These are phyloP conservation scores for Alternaria ventricosa DNA, from an alignment of 2,329 filamentous ascomycete genomes.

Conservation along the genomic window DNA sequence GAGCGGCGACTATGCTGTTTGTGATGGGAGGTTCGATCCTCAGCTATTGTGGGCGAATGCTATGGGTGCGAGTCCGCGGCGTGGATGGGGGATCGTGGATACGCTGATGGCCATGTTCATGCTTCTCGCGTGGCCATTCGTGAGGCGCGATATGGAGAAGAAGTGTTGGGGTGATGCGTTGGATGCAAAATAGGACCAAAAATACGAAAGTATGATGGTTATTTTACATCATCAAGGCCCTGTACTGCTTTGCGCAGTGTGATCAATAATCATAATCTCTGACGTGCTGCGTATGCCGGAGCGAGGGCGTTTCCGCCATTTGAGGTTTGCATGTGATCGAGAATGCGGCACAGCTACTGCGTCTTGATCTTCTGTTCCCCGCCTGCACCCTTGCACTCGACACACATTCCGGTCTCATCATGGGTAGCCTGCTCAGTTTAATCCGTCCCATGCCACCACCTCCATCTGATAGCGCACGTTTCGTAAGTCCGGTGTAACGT, in stretches of 20 bases:
- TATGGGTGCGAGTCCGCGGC: slow-evolving; percentile 25
- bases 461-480: background rate
- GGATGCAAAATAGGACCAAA: background rate
- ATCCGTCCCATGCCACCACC: background rate
- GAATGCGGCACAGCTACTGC: background rate
- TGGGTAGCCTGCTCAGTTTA: background rate
- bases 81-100: slow-evolving; percentile 4
- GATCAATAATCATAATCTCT: background rate
- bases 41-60: slow-evolving; percentile 28
- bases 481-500: background rate
- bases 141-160: background rate
- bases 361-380: background rate
- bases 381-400: background rate
- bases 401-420: background rate
- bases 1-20: slow-evolving; percentile 33
- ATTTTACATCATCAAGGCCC: background rate
- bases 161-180: background rate
- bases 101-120: slow-evolving; percentile 5
- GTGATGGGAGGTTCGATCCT: slow-evolving; percentile 20
- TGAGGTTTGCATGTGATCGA: background rate
- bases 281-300: background rate
- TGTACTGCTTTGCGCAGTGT: background rate
- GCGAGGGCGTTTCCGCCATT: no score
- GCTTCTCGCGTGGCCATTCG: slow-evolving; percentile 4
- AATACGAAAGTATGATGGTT: background rate